Conservation (phyloP, 2,329 filamentous ascomycete genomes). For the Hysterium pulicare region DNA sequence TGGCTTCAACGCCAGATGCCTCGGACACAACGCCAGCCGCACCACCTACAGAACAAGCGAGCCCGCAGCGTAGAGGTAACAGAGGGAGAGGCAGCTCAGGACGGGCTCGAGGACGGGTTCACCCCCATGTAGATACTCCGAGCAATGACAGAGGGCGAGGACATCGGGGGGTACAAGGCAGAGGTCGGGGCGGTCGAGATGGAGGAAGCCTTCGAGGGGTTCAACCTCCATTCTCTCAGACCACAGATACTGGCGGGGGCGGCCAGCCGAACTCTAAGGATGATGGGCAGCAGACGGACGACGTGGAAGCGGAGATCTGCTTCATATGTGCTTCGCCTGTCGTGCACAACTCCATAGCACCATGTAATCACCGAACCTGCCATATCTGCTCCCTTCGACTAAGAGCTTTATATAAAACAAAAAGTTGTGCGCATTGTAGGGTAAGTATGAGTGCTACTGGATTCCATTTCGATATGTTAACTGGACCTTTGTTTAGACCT, state of each 20-base stretch:
- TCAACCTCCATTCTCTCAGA: slow-evolving; percentile 22
- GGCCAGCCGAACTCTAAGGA: slow-evolving; percentile 7
- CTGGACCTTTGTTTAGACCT: slow-evolving; percentile 54
- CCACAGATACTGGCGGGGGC: slow-evolving; percentile 42
- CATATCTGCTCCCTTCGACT: slow-evolving; percentile 92
- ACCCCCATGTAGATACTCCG: slow-evolving; percentile 18
- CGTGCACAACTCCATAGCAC: slow-evolving; percentile 80
- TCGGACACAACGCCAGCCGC: slow-evolving; percentile 18
- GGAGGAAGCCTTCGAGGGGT: slow-evolving; percentile 26
- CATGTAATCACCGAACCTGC: slow-evolving; percentile 94
- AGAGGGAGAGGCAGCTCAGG: slow-evolving; percentile 27
- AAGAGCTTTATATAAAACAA: slow-evolving; percentile 92
- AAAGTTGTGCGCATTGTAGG: slow-evolving; percentile 93
- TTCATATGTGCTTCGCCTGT: slow-evolving; percentile 96
- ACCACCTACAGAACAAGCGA: slow-evolving; percentile 21
- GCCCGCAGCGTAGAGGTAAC: slow-evolving; percentile 27
- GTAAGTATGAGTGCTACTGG: slow-evolving; percentile 52
- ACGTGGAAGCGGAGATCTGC: slow-evolving; percentile 75
- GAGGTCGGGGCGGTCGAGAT: slow-evolving; percentile 32
- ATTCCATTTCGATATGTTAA: background rate
- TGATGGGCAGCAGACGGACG: slow-evolving; percentile 48
- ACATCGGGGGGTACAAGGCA: slow-evolving; percentile 28
- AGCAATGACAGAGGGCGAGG: slow-evolving; percentile 29
- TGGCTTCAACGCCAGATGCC: slow-evolving; percentile 26
- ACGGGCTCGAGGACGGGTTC: slow-evolving; percentile 16